phyloP scores from a whole-genome alignment of 2,329 filamentous ascomycete species.

The Fusarium vanettenii region DNA sequence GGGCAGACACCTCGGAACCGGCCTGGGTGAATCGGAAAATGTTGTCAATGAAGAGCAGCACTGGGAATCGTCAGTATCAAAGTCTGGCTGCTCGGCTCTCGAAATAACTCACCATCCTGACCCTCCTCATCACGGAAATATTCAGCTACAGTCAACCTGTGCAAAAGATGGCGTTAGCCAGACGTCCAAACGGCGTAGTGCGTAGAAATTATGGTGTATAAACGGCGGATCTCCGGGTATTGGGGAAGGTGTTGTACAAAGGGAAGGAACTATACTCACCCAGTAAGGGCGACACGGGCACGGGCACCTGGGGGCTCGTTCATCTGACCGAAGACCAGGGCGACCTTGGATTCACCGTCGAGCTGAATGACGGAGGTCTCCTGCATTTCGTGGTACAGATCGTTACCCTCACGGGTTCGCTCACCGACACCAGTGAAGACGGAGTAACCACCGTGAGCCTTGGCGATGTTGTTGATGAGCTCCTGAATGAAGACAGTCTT shows the following conservation, averaged over 20 bases:
- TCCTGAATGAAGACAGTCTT: constrained; percentile 99
- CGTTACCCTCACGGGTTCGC: constrained; percentile 99
- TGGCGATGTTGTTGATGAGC: constrained; percentile 99
- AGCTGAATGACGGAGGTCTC: constrained; percentile 99
- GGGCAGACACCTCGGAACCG: constrained; percentile 99
- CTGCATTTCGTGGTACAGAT: constrained; percentile 99
- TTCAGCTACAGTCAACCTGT: constrained; percentile 75
- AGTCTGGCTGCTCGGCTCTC: neutral
- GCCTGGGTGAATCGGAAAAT: constrained; percentile 99
- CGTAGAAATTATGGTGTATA: constrained; percentile 1
- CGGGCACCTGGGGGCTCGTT: constrained; percentile 99
- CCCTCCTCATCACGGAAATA: constrained; percentile 83
- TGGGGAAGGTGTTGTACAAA: constrained; percentile 2
- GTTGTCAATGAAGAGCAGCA: constrained; percentile 99
- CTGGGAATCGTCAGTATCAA: constrained; percentile 53
- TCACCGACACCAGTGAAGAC: constrained; percentile 99
- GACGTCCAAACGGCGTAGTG: neutral
- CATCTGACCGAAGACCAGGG: constrained; percentile 99
- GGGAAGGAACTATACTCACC: constrained; percentile 49
- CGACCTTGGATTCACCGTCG: constrained; percentile 99
- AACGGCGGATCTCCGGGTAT: no score
- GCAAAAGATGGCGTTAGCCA: neutral
- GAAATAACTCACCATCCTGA: constrained; percentile 78
- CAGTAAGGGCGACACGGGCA: constrained; percentile 99
- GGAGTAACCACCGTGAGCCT: constrained; percentile 99